Base-by-base conservation (phyloP, 2,329 filamentous ascomycete species). In the Geoglossum cookeanum region DNA sequence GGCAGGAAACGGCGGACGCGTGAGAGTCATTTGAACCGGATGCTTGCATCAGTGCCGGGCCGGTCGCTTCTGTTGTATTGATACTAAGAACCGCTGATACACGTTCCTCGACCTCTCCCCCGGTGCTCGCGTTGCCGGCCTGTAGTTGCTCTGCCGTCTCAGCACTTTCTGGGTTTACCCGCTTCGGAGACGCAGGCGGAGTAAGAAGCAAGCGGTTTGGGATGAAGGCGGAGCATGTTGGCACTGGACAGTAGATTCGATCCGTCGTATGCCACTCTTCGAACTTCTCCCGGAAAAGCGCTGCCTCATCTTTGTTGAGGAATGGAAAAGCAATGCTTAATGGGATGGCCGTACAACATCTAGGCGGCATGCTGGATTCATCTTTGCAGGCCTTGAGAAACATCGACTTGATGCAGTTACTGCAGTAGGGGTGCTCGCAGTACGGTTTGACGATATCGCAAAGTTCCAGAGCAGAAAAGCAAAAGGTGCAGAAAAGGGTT, bases 171-270 rank as follows among this genome's bases (percentile, higher is more conserved):
- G 63, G 58, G 0, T 61, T 57, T 6, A 53, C 60, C 1, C 5
- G 62, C 62, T 22, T 68, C 67, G 53, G 65, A 62, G 5, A 58
- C 11, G 55, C 42, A 6, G 55, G 35, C 57, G 55, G 59, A 13
- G 59, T 59, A 11, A 60, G 54, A 57, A 68, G 63, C 1, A 67
- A 59, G 33, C 68, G 66, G 35, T 65, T 63, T 29, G 70, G 63
- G 30, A 78, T 73, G 61, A 77, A 78, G 1, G 68, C 64, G 0
- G 75, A 77, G 62, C 75, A 78, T 7, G 64, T 68, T 8, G 69
- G 68, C 7, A 71, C 61, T 3, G 75, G 74, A 58, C 75, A 78
- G 61, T 77, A 78, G 5, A 73, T 62, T 6, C 72, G 73, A 30
- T 72, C 65, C 3, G 64, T 60, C 1, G 74, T 73, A 39, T 65